Conservation (phyloP, 352 stramenopile genomes). For the Pythium guiyangense region DNA sequence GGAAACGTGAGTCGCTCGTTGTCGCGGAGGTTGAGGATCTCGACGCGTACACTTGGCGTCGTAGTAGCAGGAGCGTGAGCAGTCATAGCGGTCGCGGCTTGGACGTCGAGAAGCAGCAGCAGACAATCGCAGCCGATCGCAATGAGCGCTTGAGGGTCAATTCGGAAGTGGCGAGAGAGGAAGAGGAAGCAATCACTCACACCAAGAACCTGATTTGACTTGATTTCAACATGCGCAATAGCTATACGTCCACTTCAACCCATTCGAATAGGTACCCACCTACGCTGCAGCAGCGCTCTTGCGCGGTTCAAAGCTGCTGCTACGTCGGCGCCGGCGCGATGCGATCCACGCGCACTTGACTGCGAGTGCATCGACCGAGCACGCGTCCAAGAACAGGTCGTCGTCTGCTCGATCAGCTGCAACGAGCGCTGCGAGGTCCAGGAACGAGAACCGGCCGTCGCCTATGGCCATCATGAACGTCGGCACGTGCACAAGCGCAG, state of each 20-base stretch:
- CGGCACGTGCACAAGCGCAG: slow-evolving; percentile 7
- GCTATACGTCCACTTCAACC: neutral
- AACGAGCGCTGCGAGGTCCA: slow-evolving; percentile 8
- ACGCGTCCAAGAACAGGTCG: slow-evolving; percentile 8
- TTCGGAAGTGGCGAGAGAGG: neutral
- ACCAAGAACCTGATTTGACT: no score
- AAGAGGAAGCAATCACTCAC: neutral
- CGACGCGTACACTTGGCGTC: slow-evolving; percentile 17
- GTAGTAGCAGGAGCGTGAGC: no score
- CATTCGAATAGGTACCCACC: neutral
- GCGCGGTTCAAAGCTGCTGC: slow-evolving; percentile 11
- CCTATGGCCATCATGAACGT: slow-evolving; percentile 11
- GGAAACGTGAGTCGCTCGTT: slow-evolving; percentile 63
- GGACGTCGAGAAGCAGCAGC: neutral
- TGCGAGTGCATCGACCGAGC: slow-evolving; percentile 11
- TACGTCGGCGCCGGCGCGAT: slow-evolving; percentile 7
- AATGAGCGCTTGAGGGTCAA: neutral
- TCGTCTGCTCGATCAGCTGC: neutral
- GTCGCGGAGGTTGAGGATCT: slow-evolving; percentile 81
- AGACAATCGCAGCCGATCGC: no score
- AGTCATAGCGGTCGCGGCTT: no score
- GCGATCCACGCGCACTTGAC: slow-evolving; percentile 21
- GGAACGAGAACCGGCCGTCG: slow-evolving; percentile 18
- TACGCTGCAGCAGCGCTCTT: slow-evolving; percentile 12
- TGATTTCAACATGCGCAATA: neutral